phyloP scores from a whole-genome alignment of 768 basidiomycete species.

The Pleurotus platypus region DNA sequence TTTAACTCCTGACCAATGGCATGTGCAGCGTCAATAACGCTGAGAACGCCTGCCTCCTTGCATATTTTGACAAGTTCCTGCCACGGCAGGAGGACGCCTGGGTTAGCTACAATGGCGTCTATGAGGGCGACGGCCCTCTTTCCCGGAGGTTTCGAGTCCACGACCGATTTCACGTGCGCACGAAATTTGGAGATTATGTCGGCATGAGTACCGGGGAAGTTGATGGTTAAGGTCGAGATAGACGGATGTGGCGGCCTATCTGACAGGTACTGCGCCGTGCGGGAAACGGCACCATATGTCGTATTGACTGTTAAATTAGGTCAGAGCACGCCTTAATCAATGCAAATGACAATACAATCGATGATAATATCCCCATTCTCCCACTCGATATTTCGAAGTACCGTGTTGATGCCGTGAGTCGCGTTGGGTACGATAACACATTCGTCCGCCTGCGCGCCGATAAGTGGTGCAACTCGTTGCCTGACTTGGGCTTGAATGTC shows the following conservation, averaged over 20 bases:
- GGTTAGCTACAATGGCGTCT: constrained; percentile 62
- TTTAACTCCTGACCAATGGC: constrained; percentile 73
- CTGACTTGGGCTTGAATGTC: constrained; percentile 32
- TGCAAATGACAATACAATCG: constrained; percentile 30
- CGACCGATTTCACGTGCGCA: constrained; percentile 13
- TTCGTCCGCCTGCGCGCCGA: constrained; percentile 40
- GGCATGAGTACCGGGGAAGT: constrained; percentile 43
- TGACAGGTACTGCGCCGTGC: constrained; percentile 44
- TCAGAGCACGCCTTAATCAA: no score
- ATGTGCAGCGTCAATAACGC: constrained; percentile 80
- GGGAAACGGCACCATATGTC: constrained; percentile 47
- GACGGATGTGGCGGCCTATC: constrained; percentile 49
- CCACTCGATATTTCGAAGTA: constrained; percentile 63
- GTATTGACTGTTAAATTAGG: constrained; percentile 15
- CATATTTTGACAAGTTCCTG: constrained; percentile 65
- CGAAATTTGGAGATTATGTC: constrained; percentile 33
- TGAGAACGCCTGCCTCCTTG: constrained; percentile 58
- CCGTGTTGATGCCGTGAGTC: constrained; percentile 54
- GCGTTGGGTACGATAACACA: constrained; percentile 54
- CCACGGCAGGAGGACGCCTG: constrained; percentile 73
- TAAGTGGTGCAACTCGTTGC: constrained; percentile 42
- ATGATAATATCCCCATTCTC: constrained; percentile 60
- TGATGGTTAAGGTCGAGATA: constrained; percentile 38
- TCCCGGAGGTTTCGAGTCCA: constrained; percentile 1
- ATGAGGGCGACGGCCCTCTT: constrained; percentile 64